These are phyloP conservation scores for Talaromyces marneffei DNA, from an alignment of 2,329 filamentous ascomycete species.

Conservation along the genomic window DNA sequence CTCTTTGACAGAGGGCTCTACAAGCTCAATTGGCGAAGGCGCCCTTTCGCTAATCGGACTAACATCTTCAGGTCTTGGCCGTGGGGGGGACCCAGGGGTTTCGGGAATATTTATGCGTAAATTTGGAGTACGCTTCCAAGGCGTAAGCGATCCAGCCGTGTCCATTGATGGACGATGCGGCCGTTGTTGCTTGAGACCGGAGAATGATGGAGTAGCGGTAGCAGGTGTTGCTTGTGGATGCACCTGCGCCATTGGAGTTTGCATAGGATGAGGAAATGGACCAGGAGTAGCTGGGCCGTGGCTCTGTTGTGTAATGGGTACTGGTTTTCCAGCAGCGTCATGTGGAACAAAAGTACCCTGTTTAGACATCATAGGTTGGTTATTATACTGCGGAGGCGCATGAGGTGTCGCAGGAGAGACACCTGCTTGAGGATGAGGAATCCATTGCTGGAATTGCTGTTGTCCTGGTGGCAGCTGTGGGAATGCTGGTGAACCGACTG, in stretches of 20 bases:
- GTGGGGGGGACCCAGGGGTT: conserved; percentile 36
- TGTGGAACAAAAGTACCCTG: conserved; percentile 13
- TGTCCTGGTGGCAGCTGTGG: conserved; percentile 23
- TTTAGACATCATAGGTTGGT: conserved; percentile 7
- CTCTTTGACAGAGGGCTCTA: conserved; percentile 24
- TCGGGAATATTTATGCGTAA: conserved; percentile 27
- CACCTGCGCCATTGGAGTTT: conserved; percentile 23
- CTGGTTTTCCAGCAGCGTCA: conserved; percentile 18
- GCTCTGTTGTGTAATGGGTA: conserved; percentile 17
- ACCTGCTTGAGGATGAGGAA: conserved; percentile 22
- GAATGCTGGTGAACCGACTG: conserved; percentile 16
- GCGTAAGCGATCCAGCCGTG: conserved; percentile 38
- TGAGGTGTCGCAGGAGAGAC: conserved; percentile 16
- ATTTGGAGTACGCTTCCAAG: conserved; percentile 38
- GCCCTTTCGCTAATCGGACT: conserved; percentile 42
- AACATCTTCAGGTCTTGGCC: conserved; percentile 39
- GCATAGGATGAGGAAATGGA: conserved; percentile 16
- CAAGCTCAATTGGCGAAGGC: conserved; percentile 30
- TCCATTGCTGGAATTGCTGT: conserved; percentile 35
- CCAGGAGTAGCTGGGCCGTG: conserved; percentile 26
- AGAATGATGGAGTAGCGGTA: conserved; percentile 21
- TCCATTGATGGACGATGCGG: conserved; percentile 32
- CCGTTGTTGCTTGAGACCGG: conserved; percentile 24
- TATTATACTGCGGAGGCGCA: conserved; percentile 15
- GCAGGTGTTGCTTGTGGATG: conserved; percentile 26